Percentiles rank a stretch among this genome's conserved stretches.
phyloP scores from a whole-genome alignment of 169 alveolate species.

The Eimeria acervulina region DNA sequence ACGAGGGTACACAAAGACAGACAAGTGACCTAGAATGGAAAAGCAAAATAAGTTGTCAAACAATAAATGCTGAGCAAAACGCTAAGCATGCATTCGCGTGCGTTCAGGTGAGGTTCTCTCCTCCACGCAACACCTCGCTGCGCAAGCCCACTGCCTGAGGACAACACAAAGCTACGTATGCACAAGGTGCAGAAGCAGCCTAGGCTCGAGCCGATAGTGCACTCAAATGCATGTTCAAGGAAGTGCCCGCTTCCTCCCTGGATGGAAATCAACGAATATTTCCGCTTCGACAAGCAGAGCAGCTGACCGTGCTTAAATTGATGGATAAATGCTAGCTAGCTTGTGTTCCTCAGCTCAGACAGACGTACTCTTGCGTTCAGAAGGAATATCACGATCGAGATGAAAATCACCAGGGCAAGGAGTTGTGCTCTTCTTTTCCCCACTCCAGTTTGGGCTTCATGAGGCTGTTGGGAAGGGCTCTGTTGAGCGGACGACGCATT shows the following conservation, averaged over 20 bases:
- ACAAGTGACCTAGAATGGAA: background rate
- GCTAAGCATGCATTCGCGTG: background rate
- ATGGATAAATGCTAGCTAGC: background rate
- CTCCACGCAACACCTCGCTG: too few relatives aligned
- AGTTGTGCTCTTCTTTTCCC: background rate
- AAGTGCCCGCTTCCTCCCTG: background rate
- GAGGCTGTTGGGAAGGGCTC: background rate
- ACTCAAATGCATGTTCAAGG: background rate
- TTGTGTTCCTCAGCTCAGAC: background rate
- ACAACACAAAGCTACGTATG: background rate
- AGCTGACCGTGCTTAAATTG: background rate
- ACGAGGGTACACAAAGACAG: background rate
- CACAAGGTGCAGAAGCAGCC: background rate
- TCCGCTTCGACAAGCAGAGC: background rate
- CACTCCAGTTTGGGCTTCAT: background rate
- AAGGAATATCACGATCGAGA: conserved; percentile 15
- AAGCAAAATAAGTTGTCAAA: too few relatives aligned
- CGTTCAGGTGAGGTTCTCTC: background rate
- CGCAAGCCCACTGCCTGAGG: background rate
- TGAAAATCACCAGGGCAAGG: background rate
- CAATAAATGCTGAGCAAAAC: background rate
- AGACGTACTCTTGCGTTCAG: conserved; percentile 9
- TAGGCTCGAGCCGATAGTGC: too few relatives aligned
- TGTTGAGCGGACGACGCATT: background rate
- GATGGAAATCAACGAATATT: background rate